Percentiles rank a stretch among this genome's conserved stretches.
phyloP scores from a whole-genome alignment of 345 rosid species.

The Streptanthus diversifolius region DNA sequence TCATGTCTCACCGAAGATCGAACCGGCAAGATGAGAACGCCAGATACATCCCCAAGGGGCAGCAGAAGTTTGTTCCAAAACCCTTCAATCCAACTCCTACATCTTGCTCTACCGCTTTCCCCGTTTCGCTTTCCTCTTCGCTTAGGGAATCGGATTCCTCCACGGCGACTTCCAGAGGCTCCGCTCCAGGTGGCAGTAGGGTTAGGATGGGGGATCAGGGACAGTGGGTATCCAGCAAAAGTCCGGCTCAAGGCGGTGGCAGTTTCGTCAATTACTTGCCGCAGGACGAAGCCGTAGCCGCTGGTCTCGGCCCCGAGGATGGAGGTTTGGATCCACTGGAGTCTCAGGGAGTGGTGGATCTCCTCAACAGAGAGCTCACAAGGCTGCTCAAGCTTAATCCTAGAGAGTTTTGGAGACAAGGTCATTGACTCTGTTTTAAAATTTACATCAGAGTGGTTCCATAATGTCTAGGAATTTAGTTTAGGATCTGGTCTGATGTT shows the following conservation, averaged over 20 bases:
- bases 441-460: background rate
- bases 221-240: slow-evolving; percentile 39
- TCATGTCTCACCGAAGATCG: slow-evolving; percentile 56
- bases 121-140: slow-evolving; percentile 55
- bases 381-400: slow-evolving; percentile 76
- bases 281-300: slow-evolving; percentile 92
- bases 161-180: slow-evolving; percentile 16
- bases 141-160: slow-evolving; percentile 52
- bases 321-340: slow-evolving; percentile 91
- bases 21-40: slow-evolving; percentile 31
- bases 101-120: slow-evolving; percentile 26
- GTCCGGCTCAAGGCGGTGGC: slow-evolving; percentile 40
- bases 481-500: background rate
- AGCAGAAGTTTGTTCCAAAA: slow-evolving; percentile 53
- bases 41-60: slow-evolving; percentile 37
- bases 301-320: slow-evolving; percentile 65
- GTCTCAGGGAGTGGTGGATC: slow-evolving; percentile 94
- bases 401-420: slow-evolving; percentile 85
- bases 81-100: slow-evolving; percentile 23
- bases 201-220: slow-evolving; percentile 47
- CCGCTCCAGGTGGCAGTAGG: slow-evolving; percentile 31
- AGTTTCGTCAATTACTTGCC: slow-evolving; percentile 82
- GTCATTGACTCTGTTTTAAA: slow-evolving; percentile 24
- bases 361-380: slow-evolving; percentile 74
- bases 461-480: background rate